Base-by-base conservation (phyloP, 495 filamentous ascomycete species). In the Penicillium ochrochloron region DNA sequence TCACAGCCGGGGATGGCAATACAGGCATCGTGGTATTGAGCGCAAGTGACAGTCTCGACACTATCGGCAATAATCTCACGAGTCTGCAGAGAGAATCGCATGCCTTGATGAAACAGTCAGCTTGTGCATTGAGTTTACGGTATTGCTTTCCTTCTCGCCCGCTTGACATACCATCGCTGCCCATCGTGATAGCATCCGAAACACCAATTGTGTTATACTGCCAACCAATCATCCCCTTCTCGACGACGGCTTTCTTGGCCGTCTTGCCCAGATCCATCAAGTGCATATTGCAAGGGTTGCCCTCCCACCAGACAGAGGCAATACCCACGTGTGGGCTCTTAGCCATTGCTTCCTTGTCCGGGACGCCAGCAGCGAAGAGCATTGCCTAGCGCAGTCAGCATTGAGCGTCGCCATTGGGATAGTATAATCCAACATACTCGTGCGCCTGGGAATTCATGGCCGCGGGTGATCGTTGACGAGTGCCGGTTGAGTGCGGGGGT, bases 241-340 rank as follows among this genome's bases (percentile, higher is more conserved):
- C 92, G 70, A 87, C 76, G 3, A 97, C 83, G 7, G 91, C 85
- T 62, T 89, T 86, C 79, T 97, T 99, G 61, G 94, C 92, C n/a
- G 88, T 90, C 75, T 91, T 94, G 23, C 89, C 95, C 63, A 99
- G 82, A 54, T 96, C 92, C 64, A 95, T 84, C 73, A 99, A 68
- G 61, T 84, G 82, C 80, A 84, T 85, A 53, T 92, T 93, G 81
- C 90, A 93, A 35, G 95, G 93, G 73, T 99, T 99, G 31, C 95
- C 95, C 76, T 99, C 95, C 93, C 94, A 99, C 94, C 94, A 97
- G 3, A 97, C 92, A 7, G 91, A 92, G 8, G 94, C 90, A 70
- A 90, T 79, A 63, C 95, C 95, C 14, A 99, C 92, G 62, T 99
- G 95, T 8, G 94, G 93, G 57, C 88, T 89, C 59, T 85, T 95